Percentiles rank a stretch among this genome's conserved stretches.
Evolutionary conservation across 2,329 filamentous ascomycete species (phyloP).

Genomic region (Phyllosticta capitalensis): DNA sequence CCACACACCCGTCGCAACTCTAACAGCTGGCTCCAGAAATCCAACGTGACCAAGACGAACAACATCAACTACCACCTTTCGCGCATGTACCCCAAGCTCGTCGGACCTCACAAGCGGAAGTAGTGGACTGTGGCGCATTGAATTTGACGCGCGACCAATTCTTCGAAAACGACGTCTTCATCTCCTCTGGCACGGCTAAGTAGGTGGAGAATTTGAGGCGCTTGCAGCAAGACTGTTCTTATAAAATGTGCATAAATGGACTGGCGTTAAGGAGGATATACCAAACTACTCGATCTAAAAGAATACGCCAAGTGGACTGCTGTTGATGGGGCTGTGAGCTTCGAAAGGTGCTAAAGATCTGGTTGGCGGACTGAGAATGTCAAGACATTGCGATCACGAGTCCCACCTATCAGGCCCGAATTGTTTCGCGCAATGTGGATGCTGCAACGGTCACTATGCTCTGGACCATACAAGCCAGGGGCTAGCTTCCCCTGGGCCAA

Average conservation of each 20-base stretch:
- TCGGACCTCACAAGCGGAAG: constrained; percentile 60
- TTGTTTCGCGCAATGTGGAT: too few species aligned
- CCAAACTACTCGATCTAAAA: background rate
- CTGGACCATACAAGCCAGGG: too few species aligned
- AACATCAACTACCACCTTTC: constrained; percentile 86
- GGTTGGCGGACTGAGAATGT: too few species aligned
- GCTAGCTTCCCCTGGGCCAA: too few species aligned
- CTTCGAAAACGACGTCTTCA: constrained; percentile 1
- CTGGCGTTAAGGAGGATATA: constrained; percentile 8
- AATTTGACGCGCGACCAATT: background rate
- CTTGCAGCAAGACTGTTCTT: background rate
- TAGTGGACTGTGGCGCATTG: constrained; percentile 19
- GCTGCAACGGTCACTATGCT: too few species aligned
- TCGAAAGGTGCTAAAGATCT: too few species aligned
- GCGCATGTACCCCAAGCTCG: constrained; percentile 65
- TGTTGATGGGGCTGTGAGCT: too few species aligned
- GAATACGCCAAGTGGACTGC: too few species aligned
- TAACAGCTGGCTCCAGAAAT: constrained; percentile 38
- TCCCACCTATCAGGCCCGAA: too few species aligned
- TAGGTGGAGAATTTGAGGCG: background rate
- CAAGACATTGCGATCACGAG: too few species aligned
- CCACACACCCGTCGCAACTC: background rate
- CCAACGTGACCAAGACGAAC: constrained; percentile 53
- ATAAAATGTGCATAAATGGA: background rate
- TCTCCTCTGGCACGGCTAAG: background rate